phyloP scores from a whole-genome alignment of 257 asterid species.

The Linderniella brevidens region DNA sequence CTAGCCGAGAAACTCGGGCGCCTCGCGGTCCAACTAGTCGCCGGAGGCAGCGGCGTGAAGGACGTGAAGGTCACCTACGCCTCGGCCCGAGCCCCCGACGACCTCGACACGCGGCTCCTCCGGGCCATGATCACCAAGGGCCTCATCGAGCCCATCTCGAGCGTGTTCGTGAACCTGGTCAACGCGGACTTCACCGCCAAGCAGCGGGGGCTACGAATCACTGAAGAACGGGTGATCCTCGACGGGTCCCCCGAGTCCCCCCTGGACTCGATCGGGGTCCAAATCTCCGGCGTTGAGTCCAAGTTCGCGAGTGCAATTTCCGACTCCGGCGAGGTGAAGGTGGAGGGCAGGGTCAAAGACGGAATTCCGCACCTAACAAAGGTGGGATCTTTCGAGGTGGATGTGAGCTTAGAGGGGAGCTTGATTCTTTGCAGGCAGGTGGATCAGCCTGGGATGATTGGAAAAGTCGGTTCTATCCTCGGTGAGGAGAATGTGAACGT shows the following conservation, averaged over 20 bases:
- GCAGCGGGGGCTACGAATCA: conserved; percentile 62
- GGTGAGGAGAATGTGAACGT: conserved; percentile 82
- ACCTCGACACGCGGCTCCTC: conserved; percentile 72
- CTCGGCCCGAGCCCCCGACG: conserved; percentile 82
- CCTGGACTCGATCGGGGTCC: conserved; percentile 58
- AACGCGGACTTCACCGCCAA: conserved; percentile 92
- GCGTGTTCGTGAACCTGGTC: conserved; percentile 54
- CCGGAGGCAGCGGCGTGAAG: conserved; percentile 81
- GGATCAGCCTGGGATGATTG: conserved; percentile 95
- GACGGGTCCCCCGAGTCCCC: conserved; percentile 87
- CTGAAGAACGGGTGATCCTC: conserved; percentile 52
- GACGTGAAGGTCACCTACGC: conserved; percentile 59
- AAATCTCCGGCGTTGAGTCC: conserved; percentile 73
- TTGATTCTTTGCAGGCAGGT: conserved; percentile 82
- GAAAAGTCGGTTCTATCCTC: conserved; percentile 69
- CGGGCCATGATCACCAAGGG: conserved; percentile 98
- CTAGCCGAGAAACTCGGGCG: conserved; percentile 94
- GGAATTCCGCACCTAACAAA: conserved; percentile 75
- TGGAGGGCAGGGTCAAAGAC: conserved; percentile 80
- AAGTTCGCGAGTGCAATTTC: conserved; percentile 83
- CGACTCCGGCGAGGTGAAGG: conserved; percentile 56
- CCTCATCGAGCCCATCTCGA: conserved; percentile 79
- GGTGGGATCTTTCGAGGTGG: conserved; percentile 85
- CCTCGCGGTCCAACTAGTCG: conserved; percentile 81
- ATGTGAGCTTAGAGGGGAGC: conserved; percentile 88